These are phyloP conservation scores for Globisporangium cederbergense DNA, from an alignment of 352 stramenopile genomes.

Conservation along the genomic window DNA sequence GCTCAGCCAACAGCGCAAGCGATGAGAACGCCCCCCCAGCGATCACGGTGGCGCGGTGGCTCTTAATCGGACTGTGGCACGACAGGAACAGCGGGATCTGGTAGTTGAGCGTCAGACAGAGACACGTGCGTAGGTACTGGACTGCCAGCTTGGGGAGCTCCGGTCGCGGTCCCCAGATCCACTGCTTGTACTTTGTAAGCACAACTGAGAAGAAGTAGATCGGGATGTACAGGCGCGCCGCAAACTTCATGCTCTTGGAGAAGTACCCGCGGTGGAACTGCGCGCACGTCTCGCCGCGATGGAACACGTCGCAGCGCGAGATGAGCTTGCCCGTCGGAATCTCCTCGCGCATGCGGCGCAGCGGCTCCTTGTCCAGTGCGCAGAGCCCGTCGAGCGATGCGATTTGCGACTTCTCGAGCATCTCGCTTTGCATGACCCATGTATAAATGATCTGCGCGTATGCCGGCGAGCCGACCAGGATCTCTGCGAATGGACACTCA, in stretches of 20 bases:
- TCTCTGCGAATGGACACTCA: constrained; percentile 23
- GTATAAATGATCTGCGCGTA: constrained; percentile 53
- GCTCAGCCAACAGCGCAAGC: constrained; percentile 45
- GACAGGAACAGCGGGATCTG: constrained; percentile 52
- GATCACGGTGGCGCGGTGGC: constrained; percentile 28
- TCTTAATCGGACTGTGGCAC: constrained; percentile 37
- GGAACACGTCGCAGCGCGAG: constrained; percentile 64
- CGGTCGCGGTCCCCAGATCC: constrained; percentile 54
- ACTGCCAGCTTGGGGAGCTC: constrained; percentile 26
- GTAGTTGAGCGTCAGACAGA: constrained; percentile 59
- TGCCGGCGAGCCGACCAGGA: constrained; percentile 32
- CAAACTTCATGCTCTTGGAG: constrained; percentile 31
- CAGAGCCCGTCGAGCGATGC: constrained; percentile 50
- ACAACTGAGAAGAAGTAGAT: constrained; percentile 59
- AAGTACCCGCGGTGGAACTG: constrained; percentile 49
- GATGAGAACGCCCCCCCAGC: constrained; percentile 40
- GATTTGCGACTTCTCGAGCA: constrained; percentile 46
- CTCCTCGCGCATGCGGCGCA: constrained; percentile 54
- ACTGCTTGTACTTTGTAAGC: constrained; percentile 55
- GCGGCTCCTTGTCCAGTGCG: constrained; percentile 25
- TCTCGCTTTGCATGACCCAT: constrained; percentile 56
- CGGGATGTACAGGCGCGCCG: constrained; percentile 52
- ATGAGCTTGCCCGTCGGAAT: constrained; percentile 33
- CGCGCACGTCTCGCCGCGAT: constrained; percentile 36
- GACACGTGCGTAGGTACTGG: constrained; percentile 56